A percentile compares a stretch with the other conserved stretches of the same genome.
These are phyloP conservation scores for Pyrenula aspistea DNA, from an alignment of 495 filamentous ascomycete genomes.

Conservation along the genomic window DNA sequence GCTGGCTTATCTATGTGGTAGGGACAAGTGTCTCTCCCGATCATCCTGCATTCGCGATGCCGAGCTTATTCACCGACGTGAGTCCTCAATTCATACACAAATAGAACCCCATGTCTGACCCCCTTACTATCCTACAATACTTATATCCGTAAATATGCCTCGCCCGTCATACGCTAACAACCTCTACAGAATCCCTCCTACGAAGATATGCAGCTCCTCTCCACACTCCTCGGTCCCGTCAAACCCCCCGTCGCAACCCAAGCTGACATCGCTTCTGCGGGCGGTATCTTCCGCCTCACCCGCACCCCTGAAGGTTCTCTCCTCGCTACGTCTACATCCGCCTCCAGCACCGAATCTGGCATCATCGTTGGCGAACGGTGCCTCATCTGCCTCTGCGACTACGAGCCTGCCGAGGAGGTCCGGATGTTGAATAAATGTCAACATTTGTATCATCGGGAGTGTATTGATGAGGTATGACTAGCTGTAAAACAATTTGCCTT, in stretches of 20 bases:
- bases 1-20: constrained; percentile 72
- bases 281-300: constrained; percentile 42
- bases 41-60: constrained; percentile 64
- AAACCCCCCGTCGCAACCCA: constrained; percentile 63
- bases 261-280: constrained; percentile 53
- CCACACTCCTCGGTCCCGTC: constrained; percentile 58
- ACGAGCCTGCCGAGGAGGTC: constrained; percentile 51
- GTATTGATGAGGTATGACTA: constrained; percentile 58
- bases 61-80: constrained; percentile 66
- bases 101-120: not conserved
- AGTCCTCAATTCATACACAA: constrained; percentile 6
- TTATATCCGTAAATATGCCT: no score
- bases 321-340: constrained; percentile 29
- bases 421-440: constrained; percentile 53
- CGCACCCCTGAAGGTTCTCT: constrained; percentile 21
- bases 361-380: constrained; percentile 51
- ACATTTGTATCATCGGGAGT: constrained; percentile 62
- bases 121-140: not conserved
- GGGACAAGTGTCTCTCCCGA: constrained; percentile 66
- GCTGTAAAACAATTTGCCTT: no score
- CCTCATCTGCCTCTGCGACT: constrained; percentile 61
- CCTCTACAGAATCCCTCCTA: constrained; percentile 67
- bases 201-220: constrained; percentile 68
- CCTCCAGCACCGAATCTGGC: constrained; percentile 32
- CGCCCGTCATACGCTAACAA: no score